Percentiles rank a stretch among this genome's conserved stretches.
These are phyloP conservation scores for Termitomyces sp. DNA, from an alignment of 768 basidiomycete genomes.

Conservation along the genomic window DNA sequence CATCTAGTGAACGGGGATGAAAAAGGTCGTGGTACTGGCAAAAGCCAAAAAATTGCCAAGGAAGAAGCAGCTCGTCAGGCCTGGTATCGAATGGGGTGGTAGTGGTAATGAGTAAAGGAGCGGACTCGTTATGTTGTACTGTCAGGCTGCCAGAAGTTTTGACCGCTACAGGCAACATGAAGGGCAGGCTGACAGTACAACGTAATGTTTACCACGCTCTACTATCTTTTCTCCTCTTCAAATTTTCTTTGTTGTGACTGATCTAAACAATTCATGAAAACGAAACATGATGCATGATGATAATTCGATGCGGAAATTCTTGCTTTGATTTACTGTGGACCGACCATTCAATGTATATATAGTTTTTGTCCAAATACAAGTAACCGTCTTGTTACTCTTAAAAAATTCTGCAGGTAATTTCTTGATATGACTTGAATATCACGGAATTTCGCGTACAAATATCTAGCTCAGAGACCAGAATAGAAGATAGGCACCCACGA, in stretches of 20 bases:
- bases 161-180: conserved; percentile 1
- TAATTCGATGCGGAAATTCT: neutral
- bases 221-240: neutral
- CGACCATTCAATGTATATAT: neutral
- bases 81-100: conserved; percentile 49
- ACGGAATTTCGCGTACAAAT: neutral
- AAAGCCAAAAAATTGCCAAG: conserved; percentile 61
- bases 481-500: conserved; percentile 59
- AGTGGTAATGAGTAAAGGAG: conserved; percentile 12
- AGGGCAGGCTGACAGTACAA: conserved; percentile 14
- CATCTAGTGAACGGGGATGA: conserved; percentile 45
- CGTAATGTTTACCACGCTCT: conserved; percentile 10
- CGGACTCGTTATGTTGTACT: conserved; percentile 12
- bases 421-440: neutral
- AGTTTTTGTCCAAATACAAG: neutral
- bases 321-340: neutral
- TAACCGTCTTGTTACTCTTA: neutral
- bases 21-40: conserved; percentile 44
- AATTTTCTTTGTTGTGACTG: neutral
- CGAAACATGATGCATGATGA: neutral
- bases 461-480: conserved; percentile 43
- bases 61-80: conserved; percentile 63
- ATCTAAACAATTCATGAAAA: neutral
- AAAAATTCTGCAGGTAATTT: neutral
- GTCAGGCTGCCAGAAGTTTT: conserved; percentile 12